Evolutionary conservation across 192 early-diverging fungal genomes (phyloP).

Genomic region (Linnemannia zychae): DNA sequence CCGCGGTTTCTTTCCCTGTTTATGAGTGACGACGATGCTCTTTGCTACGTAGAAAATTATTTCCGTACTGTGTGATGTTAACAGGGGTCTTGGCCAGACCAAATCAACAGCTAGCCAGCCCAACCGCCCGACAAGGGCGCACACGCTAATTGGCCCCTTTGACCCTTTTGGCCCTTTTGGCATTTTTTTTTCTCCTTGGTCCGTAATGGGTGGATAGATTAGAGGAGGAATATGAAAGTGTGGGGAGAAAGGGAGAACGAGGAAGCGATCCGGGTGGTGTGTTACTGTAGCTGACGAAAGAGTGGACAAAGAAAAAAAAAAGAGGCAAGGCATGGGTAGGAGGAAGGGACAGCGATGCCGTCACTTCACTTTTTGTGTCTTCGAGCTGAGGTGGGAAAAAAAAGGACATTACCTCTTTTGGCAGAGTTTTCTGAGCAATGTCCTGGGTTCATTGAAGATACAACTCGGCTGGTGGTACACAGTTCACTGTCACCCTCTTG

Average conservation of each 20-base stretch:
- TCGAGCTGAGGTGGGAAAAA: not conserved
- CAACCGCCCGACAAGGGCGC: not conserved
- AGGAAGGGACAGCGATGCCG: not conserved
- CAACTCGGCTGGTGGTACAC: no score
- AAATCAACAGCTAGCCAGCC: not conserved
- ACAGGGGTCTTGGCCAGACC: not conserved
- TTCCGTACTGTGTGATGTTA: not conserved
- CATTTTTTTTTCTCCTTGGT: not conserved
- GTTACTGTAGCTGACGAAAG: not conserved
- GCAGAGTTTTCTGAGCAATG: not conserved
- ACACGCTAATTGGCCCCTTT: not conserved
- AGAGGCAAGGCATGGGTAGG: not conserved
- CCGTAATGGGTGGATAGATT: not conserved
- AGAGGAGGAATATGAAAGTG: not conserved
- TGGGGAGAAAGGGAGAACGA: not conserved
- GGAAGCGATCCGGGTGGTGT: not conserved
- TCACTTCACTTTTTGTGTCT: not conserved
- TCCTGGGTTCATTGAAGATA: no score
- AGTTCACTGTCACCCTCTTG: no score
- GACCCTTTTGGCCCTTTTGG: slow-evolving; percentile 18
- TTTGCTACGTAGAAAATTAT: not conserved
- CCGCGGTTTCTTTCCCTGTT: not conserved
- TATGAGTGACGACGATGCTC: not conserved
- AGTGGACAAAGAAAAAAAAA: not conserved
- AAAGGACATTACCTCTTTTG: not conserved